Evolutionary conservation across 805 yeast genomes (phyloP), one percentile per base, ranked within the genome.

Genomic region (Pichia kluyveri): DNA sequence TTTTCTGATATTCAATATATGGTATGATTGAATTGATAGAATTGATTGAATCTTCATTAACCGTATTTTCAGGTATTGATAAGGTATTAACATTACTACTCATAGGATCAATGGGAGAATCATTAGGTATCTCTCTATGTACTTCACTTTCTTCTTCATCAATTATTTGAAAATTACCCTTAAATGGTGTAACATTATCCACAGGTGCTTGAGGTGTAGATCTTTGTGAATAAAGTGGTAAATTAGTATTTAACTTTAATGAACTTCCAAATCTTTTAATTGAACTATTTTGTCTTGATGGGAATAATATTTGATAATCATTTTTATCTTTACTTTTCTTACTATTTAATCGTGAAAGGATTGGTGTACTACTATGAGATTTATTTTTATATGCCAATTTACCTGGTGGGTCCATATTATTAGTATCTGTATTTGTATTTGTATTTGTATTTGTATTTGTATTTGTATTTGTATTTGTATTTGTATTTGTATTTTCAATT

Each of bases 1-100:
- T 39, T 38, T 34, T 34, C 14, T 49, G 45, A 38, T 39, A 49
- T 36, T 49, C 51, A 36, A 49, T 48, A 12, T 34, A 45, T n/a
- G 43, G 46, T 19, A 19, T 19, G 23, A 19, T 19, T 19, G 23
- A 19, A 27, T 45, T 49, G 8, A 45, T 31, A 1, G 51, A 23
- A 11, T 44, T 31, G 14, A 48, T 36, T 4, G 11, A 17, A 9
- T 42, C 38, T 14, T 41, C 31, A 6, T 34, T 10, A 15, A 38
- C 18, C 9, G 42, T 17, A 28, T 19, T 31, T 12, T 8, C 7
- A 17, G 38, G 38, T 37, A 37, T 10, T 17, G 37, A 2, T 15
- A 32, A 32, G 3, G 8, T 12, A 30, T 30, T 30, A 2, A 4
- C 31, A 5, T 30, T 30, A 11, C 12, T 30, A 30, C 5, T 30